A percentile compares a stretch with the other conserved stretches of the same genome.
Evolutionary conservation across 495 filamentous ascomycete species (phyloP).

Genomic region (Hypoxylon perforatum): DNA sequence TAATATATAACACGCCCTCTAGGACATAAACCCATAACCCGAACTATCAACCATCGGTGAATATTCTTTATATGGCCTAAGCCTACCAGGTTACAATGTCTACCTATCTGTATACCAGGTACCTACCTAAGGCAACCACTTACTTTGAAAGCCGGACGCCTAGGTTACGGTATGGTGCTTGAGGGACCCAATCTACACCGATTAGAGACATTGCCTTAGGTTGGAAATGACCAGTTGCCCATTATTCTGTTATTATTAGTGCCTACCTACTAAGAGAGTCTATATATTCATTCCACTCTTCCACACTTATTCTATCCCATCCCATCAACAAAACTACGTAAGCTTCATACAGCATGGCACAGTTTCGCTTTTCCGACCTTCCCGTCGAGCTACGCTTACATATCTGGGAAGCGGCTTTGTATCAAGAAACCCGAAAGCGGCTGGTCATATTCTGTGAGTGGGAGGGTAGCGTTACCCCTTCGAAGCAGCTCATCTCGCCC

Average conservation of each 20-base stretch:
- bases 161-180: too few relatives aligned
- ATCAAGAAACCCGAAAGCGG: conserved; percentile 1
- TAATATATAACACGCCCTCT: too few relatives aligned
- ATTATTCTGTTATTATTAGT: neutral
- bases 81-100: too few relatives aligned
- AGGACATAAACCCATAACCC: too few relatives aligned
- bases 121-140: too few relatives aligned
- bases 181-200: too few relatives aligned
- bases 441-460: neutral
- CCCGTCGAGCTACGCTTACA: conserved; percentile 9
- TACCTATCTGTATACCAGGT: too few relatives aligned
- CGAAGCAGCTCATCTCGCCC: conserved; percentile 10
- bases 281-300: neutral
- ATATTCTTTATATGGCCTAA: too few relatives aligned
- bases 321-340: neutral
- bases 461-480: neutral
- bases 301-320: neutral
- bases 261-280: neutral
- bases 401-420: conserved; percentile 13
- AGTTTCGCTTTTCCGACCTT: conserved; percentile 4
- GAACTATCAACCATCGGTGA: too few relatives aligned
- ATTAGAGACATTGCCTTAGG: too few relatives aligned
- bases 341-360: conserved; percentile 10
- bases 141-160: too few relatives aligned
- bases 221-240: too few relatives aligned